Evolutionary conservation across 2,329 filamentous ascomycete species (phyloP).

Genomic region (Exophiala phaeomuriformis): DNA sequence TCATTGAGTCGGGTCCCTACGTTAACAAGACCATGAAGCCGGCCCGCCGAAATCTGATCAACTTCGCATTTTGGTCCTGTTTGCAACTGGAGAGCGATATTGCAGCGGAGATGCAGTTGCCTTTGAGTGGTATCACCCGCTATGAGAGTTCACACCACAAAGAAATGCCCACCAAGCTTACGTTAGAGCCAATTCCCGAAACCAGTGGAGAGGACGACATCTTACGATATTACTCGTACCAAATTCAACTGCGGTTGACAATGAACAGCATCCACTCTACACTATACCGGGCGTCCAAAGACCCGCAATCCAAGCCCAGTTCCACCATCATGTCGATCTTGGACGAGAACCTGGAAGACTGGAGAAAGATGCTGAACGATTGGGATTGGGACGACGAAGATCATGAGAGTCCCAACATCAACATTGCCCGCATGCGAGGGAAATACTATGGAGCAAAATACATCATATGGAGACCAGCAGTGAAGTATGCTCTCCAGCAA

Average conservation of each 20-base stretch:
- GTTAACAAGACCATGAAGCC: conserved; percentile 15
- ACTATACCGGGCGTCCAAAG: conserved; percentile 44
- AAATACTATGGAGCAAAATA: conserved; percentile 93
- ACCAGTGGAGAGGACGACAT: conserved; percentile 13
- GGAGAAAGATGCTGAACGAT: conserved; percentile 46
- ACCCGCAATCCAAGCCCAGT: conserved; percentile 21
- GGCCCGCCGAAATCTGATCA: conserved; percentile 46
- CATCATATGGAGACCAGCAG: conserved; percentile 77
- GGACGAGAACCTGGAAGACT: conserved; percentile 46
- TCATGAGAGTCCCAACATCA: conserved; percentile 64
- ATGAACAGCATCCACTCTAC: conserved; percentile 30
- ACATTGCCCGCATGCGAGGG: conserved; percentile 73
- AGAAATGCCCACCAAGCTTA: conserved; percentile 22
- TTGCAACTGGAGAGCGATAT: conserved; percentile 92
- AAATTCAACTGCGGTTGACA: conserved; percentile 50
- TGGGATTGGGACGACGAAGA: conserved; percentile 59
- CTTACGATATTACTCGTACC: conserved; percentile 50
- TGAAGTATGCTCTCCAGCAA: conserved; percentile 52
- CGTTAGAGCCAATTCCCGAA: conserved; percentile 16
- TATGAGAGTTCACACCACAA: conserved; percentile 42
- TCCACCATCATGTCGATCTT: conserved; percentile 35
- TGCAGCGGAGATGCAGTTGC: conserved; percentile 71
- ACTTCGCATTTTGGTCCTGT: conserved; percentile 86
- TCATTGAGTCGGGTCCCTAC: conserved; percentile 56
- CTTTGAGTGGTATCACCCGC: conserved; percentile 53